A percentile compares a stretch with the other conserved stretches of the same genome.
Evolutionary conservation across 2,329 filamentous ascomycete species (phyloP).

Genomic region (Graphilbum fragrans): DNA sequence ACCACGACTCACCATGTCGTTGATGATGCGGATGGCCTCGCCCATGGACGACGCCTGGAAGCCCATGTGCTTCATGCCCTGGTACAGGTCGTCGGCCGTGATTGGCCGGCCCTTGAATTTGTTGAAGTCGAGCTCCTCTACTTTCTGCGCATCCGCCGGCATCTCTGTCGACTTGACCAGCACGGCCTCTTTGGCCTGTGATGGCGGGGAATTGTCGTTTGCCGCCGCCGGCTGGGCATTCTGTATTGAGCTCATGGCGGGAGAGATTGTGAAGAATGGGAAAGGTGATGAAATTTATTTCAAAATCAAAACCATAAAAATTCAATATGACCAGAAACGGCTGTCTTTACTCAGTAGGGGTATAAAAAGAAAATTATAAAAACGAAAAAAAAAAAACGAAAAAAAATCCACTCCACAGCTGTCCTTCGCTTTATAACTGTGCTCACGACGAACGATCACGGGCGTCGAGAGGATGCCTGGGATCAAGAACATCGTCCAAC

Average conservation of each 20-base stretch:
- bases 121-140: conserved; percentile 90
- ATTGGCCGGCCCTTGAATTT: conserved; percentile 61
- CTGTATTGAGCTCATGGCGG: not conserved
- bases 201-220: conserved; percentile 33
- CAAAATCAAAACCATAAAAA: no score
- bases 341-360: no score
- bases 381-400: no score
- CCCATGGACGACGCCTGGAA: conserved; percentile 59
- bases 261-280: no score
- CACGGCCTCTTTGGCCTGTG: conserved; percentile 64
- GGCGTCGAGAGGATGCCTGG: no score
- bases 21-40: conserved; percentile 83
- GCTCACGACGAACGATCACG: no score
- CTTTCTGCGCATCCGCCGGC: conserved; percentile 64
- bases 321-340: no score
- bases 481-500: no score
- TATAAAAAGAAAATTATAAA: no score
- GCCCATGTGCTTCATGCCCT: conserved; percentile 79
- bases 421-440: no score
- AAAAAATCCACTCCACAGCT: no score
- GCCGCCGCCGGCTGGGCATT: not conserved
- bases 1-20: conserved; percentile 67
- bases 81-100: conserved; percentile 73
- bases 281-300: no score
- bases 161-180: conserved; percentile 74